Base-by-base conservation (phyloP, 108 stramenopile genomes). In the Conticribra weissflogii region DNA sequence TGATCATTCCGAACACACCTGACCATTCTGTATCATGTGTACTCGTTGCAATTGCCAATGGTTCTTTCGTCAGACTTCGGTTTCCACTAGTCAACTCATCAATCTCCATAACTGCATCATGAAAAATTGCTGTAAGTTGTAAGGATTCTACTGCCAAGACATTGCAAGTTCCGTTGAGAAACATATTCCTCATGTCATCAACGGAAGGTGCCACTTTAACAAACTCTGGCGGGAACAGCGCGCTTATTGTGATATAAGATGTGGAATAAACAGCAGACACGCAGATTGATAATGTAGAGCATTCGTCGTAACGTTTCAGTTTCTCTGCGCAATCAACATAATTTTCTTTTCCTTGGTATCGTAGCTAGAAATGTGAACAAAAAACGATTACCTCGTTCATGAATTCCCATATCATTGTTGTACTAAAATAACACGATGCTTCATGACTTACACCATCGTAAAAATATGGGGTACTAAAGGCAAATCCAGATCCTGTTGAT, bases 21-120 rank as follows among this genome's bases (percentile, higher is more conserved):
- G 36, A 41, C 36, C 36, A 75, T 22, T 45, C 47, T 1, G 22
- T 16, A 57, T 78, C 76, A 5, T 36, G 54, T 14, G 55, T 32
- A 24, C 68, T 59, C 2, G 76, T 71, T 17, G 51, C 70, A 2
- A 78, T n/a, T 17, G 48, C 61, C 4, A 76, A 22, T 14, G 75
- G 67, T 34, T 76, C 75, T 28, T 65, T 76, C 28, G 67, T 48
- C 0, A 31, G 23, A 5, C 18, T 9, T 33, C 52, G 49, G 47
- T 24, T 48, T 15, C 56, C 59, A 27, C 32, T 15, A 3, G 9
- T 23, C 47, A 45, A 58, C 51, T 41, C 12, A 12, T 41, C 36
- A 5, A 41, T 32, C 41, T 61, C 59, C n/a, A n/a, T n/a, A 23
- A 60, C 69, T 2, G 63, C 53, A 21, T 58, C 30, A 3, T 41